phyloP scores from a whole-genome alignment of 1,139 yeast genomes.

The Hansenula sp. region DNA sequence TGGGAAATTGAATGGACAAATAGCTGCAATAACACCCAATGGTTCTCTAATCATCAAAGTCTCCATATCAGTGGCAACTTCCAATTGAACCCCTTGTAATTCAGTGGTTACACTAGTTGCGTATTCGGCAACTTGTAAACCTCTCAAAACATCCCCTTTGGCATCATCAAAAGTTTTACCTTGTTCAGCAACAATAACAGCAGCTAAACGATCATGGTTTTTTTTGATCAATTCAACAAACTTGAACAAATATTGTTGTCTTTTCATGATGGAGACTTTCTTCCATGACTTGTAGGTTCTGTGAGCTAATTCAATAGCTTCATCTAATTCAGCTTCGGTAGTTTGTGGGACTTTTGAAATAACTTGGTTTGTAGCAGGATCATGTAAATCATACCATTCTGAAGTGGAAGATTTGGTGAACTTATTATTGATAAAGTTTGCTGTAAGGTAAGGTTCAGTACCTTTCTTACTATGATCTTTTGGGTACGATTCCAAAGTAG shows the following conservation, averaged over 20 bases:
- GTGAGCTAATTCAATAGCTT: slow-evolving; percentile 58
- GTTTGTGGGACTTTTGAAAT: slow-evolving; percentile 71
- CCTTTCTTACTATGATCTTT: slow-evolving; percentile 12
- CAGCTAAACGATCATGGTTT: slow-evolving; percentile 70
- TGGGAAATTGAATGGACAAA: slow-evolving; percentile 70
- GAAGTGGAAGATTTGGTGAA: slow-evolving; percentile 48
- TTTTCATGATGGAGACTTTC: slow-evolving; percentile 54
- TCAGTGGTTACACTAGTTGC: slow-evolving; percentile 43
- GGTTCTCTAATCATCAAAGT: slow-evolving; percentile 70
- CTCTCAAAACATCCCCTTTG: slow-evolving; percentile 72
- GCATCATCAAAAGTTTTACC: slow-evolving; percentile 79
- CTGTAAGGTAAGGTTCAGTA: slow-evolving; percentile 19
- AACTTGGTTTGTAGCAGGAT: slow-evolving; percentile 69
- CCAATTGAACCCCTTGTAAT: slow-evolving; percentile 61
- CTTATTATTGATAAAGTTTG: slow-evolving; percentile 49
- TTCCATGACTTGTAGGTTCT: slow-evolving; percentile 42
- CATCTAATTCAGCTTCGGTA: slow-evolving; percentile 57
- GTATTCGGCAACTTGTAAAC: slow-evolving; percentile 72
- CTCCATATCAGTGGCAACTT: slow-evolving; percentile 74
- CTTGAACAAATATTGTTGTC: slow-evolving; percentile 74
- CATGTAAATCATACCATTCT: slow-evolving; percentile 69
- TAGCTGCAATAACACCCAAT: slow-evolving; percentile 66
- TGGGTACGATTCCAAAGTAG: slow-evolving; percentile 31
- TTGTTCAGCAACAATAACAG: slow-evolving; percentile 70
- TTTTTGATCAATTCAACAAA: slow-evolving; percentile 62